Evolutionary conservation across 331 rosid species (phyloP).

Genomic region (Ulmus americana): DNA sequence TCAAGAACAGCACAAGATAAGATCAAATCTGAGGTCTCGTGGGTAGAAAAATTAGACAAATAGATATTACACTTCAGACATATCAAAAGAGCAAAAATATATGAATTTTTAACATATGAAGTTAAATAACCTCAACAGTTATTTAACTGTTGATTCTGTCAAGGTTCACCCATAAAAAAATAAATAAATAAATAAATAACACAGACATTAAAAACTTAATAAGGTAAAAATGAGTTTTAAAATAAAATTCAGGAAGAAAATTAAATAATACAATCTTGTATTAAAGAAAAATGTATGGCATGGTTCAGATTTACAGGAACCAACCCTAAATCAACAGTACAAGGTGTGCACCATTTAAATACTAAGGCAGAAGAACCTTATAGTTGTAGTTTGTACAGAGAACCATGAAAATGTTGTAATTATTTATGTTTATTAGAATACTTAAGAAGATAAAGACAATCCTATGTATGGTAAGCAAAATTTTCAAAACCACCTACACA

Average conservation of each 20-base stretch:
- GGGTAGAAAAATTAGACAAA: neutral
- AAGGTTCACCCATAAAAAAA: too few species aligned
- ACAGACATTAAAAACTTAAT: neutral
- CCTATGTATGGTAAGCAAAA: neutral
- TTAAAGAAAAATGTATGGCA: neutral
- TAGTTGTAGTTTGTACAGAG: too few species aligned
- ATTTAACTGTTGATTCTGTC: too few species aligned
- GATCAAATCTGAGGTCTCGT: constrained; percentile 11
- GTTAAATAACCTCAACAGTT: too few species aligned
- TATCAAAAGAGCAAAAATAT: neutral
- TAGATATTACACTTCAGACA: neutral
- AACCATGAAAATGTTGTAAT: too few species aligned
- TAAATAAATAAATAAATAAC: too few species aligned
- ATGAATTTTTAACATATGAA: too few species aligned
- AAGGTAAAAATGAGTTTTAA: neutral
- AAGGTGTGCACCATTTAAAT: too few species aligned
- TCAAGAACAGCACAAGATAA: neutral
- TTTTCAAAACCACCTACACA: neutral
- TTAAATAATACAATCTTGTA: neutral
- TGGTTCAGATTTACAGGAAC: neutral
- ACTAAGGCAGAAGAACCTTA: too few species aligned
- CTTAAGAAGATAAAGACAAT: too few species aligned
- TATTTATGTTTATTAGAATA: too few species aligned
- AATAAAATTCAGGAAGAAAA: neutral
- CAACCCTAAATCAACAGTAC: too few species aligned